phyloP scores from a whole-genome alignment of 768 basidiomycete genomes.

The Amanita jacksonii region DNA sequence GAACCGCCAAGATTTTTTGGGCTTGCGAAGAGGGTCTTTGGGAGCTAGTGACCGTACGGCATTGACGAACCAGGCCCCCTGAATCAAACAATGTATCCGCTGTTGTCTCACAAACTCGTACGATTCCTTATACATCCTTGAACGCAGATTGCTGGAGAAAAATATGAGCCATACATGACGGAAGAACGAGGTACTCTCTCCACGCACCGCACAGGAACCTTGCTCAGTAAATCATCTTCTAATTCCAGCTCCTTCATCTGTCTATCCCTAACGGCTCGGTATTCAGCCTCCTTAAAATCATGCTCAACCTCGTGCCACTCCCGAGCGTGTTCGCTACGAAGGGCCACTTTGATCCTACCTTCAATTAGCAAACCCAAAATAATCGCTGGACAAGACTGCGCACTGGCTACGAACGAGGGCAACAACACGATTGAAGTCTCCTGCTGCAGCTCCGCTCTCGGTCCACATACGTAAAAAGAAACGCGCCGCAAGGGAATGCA shows the following conservation, averaged over 20 bases:
- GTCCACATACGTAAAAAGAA: constrained; percentile 94
- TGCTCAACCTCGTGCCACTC: constrained; percentile 80
- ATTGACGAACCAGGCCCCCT: constrained; percentile 91
- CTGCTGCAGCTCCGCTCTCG: constrained; percentile 69
- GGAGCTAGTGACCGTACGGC: constrained; percentile 48
- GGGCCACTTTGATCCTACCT: constrained; percentile 62
- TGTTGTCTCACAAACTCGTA: constrained; percentile 86
- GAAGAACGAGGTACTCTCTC: not conserved
- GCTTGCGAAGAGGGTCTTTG: constrained; percentile 46
- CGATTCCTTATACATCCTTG: constrained; percentile 82
- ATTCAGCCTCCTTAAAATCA: constrained; percentile 74
- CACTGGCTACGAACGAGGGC: constrained; percentile 80
- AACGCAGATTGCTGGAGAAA: constrained; percentile 62
- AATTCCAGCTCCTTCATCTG: constrained; percentile 87
- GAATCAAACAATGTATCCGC: constrained; percentile 76
- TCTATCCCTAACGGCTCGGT: constrained; percentile 75
- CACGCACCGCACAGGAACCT: constrained; percentile 69
- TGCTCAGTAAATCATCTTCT: constrained; percentile 81
- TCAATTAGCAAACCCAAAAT: constrained; percentile 7
- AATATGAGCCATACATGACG: constrained; percentile 4
- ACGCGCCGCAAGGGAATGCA: constrained; percentile 70
- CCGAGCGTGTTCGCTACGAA: constrained; percentile 64
- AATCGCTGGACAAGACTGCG: constrained; percentile 20
- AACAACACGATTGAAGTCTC: constrained; percentile 71
- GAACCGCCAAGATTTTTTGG: constrained; percentile 72